A percentile compares a stretch with the other conserved stretches of the same genome.
Evolutionary conservation across 2,329 filamentous ascomycete species (phyloP).

Genomic region (Fusarium sp.): DNA sequence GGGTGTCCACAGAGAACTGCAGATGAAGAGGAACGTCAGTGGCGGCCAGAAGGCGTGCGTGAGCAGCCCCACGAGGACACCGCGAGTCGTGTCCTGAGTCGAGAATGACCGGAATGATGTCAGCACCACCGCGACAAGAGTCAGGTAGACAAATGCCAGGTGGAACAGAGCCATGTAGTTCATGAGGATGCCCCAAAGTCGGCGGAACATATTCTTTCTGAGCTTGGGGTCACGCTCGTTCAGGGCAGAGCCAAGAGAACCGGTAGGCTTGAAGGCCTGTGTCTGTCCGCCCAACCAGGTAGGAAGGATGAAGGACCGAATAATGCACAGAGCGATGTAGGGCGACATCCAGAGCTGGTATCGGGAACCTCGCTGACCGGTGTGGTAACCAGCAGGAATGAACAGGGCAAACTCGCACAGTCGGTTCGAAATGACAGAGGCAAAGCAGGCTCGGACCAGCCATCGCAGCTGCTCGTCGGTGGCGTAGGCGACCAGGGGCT

Average conservation of each 20-base stretch:
- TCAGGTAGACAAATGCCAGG: conserved; percentile 65
- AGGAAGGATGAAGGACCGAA: conserved; percentile 69
- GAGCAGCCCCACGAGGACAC: conserved; percentile 63
- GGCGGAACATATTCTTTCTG: conserved; percentile 64
- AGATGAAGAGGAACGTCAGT: conserved; percentile 67
- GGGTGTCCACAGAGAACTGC: conserved; percentile 68
- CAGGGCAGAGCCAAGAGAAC: conserved; percentile 66
- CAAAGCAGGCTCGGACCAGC: conserved; percentile 68
- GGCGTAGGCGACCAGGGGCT: conserved; percentile 68
- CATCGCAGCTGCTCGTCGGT: conserved; percentile 66
- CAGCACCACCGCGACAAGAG: conserved; percentile 61
- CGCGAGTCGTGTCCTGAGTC: conserved; percentile 51
- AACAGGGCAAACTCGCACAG: conserved; percentile 69
- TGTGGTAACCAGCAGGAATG: conserved; percentile 69
- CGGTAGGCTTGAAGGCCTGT: conserved; percentile 71
- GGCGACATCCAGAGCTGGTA: conserved; percentile 74
- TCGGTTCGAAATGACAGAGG: conserved; percentile 62
- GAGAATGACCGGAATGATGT: conserved; percentile 64
- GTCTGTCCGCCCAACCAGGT: conserved; percentile 69
- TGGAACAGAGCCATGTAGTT: conserved; percentile 69
- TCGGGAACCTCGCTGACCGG: conserved; percentile 66
- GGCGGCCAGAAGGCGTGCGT: conserved; percentile 74
- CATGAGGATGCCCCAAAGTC: conserved; percentile 65
- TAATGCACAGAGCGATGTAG: conserved; percentile 68
- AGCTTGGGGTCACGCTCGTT: conserved; percentile 68